Evolutionary conservation across 208 protist species (phyloP).

Genomic region (Lotmaria passim): DNA sequence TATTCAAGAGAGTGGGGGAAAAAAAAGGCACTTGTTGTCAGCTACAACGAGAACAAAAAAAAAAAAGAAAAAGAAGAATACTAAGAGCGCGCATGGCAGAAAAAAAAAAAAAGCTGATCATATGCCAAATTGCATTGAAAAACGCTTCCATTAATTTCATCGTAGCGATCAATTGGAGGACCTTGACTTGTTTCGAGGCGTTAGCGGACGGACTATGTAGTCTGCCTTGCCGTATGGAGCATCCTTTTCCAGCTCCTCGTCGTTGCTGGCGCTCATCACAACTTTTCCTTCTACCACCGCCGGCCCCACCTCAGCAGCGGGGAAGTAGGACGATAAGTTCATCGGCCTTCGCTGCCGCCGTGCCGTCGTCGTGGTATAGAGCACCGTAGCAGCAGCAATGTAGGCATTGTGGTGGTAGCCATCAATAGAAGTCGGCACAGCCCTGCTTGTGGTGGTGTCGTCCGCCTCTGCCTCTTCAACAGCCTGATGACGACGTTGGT

Average conservation of each 20-base stretch:
- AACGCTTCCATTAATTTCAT: too few relatives aligned
- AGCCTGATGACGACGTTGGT: neutral
- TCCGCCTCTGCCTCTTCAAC: neutral
- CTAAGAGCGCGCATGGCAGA: too few relatives aligned
- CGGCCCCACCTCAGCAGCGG: neutral
- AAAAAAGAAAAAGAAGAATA: too few relatives aligned
- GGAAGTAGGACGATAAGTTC: slow-evolving; percentile 8
- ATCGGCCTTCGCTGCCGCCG: neutral
- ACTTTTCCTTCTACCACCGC: neutral
- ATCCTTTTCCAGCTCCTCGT: neutral
- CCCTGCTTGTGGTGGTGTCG: neutral
- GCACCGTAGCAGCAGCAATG: neutral
- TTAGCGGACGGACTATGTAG: neutral
- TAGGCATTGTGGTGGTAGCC: too few relatives aligned
- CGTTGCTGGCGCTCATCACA: neutral
- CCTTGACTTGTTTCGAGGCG: neutral
- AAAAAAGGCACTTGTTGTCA: neutral
- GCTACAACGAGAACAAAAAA: too few relatives aligned
- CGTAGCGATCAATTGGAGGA: too few relatives aligned
- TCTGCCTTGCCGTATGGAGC: slow-evolving; percentile 7
- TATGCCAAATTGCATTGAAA: too few relatives aligned
- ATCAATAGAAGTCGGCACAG: neutral
- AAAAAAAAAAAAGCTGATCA: neutral
- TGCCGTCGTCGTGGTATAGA: neutral
- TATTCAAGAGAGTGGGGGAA: neutral